phyloP scores from a whole-genome alignment of 225 moss, liverwort and hornwort species.

The Polytrichum formosum region DNA sequence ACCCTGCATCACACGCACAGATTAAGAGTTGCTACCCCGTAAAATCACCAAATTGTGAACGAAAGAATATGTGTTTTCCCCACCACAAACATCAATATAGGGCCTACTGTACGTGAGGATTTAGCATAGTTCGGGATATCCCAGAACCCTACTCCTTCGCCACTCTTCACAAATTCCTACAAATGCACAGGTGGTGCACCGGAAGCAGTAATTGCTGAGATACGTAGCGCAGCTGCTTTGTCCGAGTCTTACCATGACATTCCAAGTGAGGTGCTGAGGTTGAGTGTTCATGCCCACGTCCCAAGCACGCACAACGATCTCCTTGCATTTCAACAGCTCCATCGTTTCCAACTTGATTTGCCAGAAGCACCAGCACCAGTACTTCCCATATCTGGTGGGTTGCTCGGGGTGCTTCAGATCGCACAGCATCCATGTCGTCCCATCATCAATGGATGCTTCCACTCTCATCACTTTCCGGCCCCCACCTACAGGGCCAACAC shows the following conservation, averaged over 20 bases:
- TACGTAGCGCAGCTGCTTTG: too few species aligned
- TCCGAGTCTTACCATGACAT: constrained; percentile 65
- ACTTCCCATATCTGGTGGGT: constrained; percentile 70
- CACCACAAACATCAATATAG: too few species aligned
- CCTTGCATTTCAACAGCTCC: constrained; percentile 68
- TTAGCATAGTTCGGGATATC: too few species aligned
- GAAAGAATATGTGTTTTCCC: too few species aligned
- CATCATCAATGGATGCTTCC: constrained; percentile 74
- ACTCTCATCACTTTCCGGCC: constrained; percentile 77
- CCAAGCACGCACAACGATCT: constrained; percentile 88
- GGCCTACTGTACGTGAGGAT: too few species aligned
- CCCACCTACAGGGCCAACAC: constrained; percentile 46
- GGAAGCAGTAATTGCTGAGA: too few species aligned
- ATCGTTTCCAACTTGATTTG: constrained; percentile 64
- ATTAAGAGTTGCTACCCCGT: not conserved
- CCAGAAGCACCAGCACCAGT: constrained; percentile 99
- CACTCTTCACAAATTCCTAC: too few species aligned
- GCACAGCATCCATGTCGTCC: constrained; percentile 66
- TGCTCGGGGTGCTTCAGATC: constrained; percentile 59
- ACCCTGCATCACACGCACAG: constrained; percentile 40
- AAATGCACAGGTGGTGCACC: too few species aligned
- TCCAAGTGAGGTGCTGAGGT: constrained; percentile 84
- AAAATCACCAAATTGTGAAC: too few species aligned
- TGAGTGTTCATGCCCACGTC: constrained; percentile 77
- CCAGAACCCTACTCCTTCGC: too few species aligned